Evolutionary conservation across 2,329 filamentous ascomycete species (phyloP).

Genomic region (Coniella lustricola): DNA sequence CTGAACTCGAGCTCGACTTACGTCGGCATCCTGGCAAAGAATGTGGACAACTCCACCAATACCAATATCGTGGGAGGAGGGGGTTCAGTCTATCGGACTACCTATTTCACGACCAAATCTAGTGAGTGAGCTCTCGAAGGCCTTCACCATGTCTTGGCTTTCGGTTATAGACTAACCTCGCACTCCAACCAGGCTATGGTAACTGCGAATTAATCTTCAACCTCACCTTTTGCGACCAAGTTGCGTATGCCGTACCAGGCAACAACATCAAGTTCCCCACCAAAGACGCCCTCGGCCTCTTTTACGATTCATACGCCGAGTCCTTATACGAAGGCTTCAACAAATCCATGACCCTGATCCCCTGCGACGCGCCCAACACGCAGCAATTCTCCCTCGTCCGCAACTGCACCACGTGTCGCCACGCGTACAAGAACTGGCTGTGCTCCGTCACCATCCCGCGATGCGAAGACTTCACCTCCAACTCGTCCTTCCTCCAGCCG

Average conservation of each 20-base stretch:
- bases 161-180: neutral
- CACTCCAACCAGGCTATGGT: slow-evolving; percentile 46
- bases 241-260: slow-evolving; percentile 85
- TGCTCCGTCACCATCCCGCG: slow-evolving; percentile 89
- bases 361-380: slow-evolving; percentile 69
- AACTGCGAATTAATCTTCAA: slow-evolving; percentile 84
- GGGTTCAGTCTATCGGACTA: slow-evolving; percentile 64
- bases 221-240: slow-evolving; percentile 80
- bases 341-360: slow-evolving; percentile 74
- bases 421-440: slow-evolving; percentile 88
- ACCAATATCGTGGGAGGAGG: slow-evolving; percentile 56
- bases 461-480: slow-evolving; percentile 71
- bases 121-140: slow-evolving; percentile 57
- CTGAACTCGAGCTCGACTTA: slow-evolving; percentile 69
- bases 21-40: slow-evolving; percentile 63
- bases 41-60: slow-evolving; percentile 40
- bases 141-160: too few species aligned
- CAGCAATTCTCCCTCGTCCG: slow-evolving; percentile 76
- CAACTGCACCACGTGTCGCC: slow-evolving; percentile 66
- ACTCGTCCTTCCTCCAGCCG: slow-evolving; percentile 46
- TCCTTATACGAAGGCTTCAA: slow-evolving; percentile 69
- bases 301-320: slow-evolving; percentile 73
- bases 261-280: slow-evolving; percentile 60
- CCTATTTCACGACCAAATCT: slow-evolving; percentile 70
- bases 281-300: slow-evolving; percentile 52